Percentiles rank a stretch among this genome's conserved stretches.
These are phyloP conservation scores for Nakazawaea pomicola DNA, from an alignment of 805 yeast species.

Conservation along the genomic window DNA sequence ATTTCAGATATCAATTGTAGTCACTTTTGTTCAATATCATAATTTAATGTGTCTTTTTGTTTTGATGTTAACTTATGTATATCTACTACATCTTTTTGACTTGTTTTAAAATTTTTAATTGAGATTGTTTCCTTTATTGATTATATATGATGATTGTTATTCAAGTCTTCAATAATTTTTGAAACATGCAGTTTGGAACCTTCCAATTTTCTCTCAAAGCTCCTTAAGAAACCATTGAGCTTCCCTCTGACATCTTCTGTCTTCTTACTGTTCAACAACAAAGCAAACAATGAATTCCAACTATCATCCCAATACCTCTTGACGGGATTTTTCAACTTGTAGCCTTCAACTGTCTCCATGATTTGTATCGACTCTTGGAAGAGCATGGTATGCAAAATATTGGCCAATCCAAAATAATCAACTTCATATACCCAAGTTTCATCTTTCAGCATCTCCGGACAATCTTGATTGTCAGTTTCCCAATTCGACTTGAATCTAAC, in stretches of 20 bases:
- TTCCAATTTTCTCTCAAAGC: conserved; percentile 35
- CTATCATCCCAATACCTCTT: conserved; percentile 77
- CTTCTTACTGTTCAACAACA: conserved; percentile 54
- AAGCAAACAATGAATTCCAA: conserved; percentile 65
- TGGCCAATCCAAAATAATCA: conserved; percentile 81
- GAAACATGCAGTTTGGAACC: conserved; percentile 20
- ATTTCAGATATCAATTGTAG: conserved; percentile 39
- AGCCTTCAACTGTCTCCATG: conserved; percentile 22
- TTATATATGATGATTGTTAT: conserved; percentile 15
- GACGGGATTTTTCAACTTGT: conserved; percentile 39
- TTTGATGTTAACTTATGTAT: background rate
- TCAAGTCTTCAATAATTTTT: conserved; percentile 30
- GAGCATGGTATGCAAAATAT: conserved; percentile 64
- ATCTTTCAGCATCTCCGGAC: conserved; percentile 59
- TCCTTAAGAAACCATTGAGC: conserved; percentile 5
- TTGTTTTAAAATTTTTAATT: too few relatives aligned
- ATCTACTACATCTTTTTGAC: too few relatives aligned
- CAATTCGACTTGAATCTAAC: conserved; percentile 56
- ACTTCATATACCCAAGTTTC: conserved; percentile 73
- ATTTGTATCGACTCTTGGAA: conserved; percentile 63
- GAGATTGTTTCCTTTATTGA: too few relatives aligned
- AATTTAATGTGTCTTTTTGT: background rate
- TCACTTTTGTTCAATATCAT: background rate
- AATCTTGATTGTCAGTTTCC: conserved; percentile 63
- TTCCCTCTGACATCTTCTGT: conserved; percentile 15